These are phyloP conservation scores for Cryphonectria carpinicola DNA, from an alignment of 2,329 filamentous ascomycete genomes.

Conservation along the genomic window DNA sequence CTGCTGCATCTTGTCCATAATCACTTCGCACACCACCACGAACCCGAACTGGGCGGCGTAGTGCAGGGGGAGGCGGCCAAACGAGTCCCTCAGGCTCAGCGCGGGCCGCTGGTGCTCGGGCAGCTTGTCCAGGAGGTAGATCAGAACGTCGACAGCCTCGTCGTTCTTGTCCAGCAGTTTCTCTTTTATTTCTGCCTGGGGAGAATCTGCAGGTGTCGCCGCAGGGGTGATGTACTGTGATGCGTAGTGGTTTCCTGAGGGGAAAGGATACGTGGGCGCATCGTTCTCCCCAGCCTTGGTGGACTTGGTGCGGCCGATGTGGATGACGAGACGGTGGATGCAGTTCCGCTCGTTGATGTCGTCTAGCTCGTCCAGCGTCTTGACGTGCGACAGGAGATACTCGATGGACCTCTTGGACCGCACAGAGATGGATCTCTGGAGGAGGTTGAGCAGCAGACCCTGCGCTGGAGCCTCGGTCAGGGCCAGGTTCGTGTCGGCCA, in stretches of 20 bases:
- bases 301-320: slow-evolving; percentile 78
- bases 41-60: slow-evolving; percentile 96
- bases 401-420: slow-evolving; percentile 71
- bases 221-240: slow-evolving; percentile 81
- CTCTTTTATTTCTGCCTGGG: slow-evolving; percentile 60
- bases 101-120: slow-evolving; percentile 68
- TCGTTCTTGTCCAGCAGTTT: slow-evolving; percentile 70
- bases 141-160: slow-evolving; percentile 71
- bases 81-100: slow-evolving; percentile 71
- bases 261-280: slow-evolving; percentile 54
- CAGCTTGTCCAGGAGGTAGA: slow-evolving; percentile 68
- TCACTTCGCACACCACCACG: slow-evolving; percentile 82
- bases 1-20: slow-evolving; percentile 85
- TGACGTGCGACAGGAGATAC: slow-evolving; percentile 70
- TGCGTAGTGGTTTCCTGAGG: slow-evolving; percentile 57
- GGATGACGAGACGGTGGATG: slow-evolving; percentile 88
- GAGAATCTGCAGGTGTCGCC: slow-evolving; percentile 65
- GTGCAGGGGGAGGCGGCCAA: slow-evolving; percentile 84
- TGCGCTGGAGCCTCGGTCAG: slow-evolving; percentile 61
- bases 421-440: slow-evolving; percentile 76
- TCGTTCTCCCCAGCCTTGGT: slow-evolving; percentile 51
- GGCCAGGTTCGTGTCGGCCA: slow-evolving; percentile 61
- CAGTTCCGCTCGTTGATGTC: slow-evolving; percentile 95
- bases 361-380: slow-evolving; percentile 79
- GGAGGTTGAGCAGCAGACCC: slow-evolving; percentile 73